Conservation (phyloP, 345 rosid species). For the Heritiera fomes region DNA sequence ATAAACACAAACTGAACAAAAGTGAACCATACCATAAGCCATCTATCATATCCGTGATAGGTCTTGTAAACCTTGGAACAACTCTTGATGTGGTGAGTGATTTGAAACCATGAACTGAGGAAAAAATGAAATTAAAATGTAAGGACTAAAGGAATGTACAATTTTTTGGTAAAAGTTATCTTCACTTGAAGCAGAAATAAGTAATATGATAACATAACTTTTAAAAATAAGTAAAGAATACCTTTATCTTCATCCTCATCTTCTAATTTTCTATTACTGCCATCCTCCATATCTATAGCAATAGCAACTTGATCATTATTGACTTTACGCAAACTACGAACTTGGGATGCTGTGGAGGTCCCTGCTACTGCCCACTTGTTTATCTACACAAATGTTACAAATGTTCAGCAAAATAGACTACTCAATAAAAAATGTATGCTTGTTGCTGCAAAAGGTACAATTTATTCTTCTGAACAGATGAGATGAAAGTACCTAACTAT, state of each 20-base stretch:
- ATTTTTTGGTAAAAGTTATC: neutral
- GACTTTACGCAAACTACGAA: conserved; percentile 80
- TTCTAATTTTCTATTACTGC: conserved; percentile 53
- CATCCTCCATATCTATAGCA: conserved; percentile 64
- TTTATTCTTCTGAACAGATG: neutral
- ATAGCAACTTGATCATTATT: conserved; percentile 90
- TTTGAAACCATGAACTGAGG: conserved; percentile 89
- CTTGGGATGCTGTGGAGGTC: conserved; percentile 66
- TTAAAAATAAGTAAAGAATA: conserved; percentile 21
- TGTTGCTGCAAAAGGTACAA: neutral
- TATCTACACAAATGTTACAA: conserved; percentile 42
- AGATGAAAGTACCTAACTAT: neutral
- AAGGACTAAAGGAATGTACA: neutral
- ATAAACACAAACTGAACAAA: conserved; percentile 2
- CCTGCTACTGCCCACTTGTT: conserved; percentile 69
- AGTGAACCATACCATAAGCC: conserved; percentile 67
- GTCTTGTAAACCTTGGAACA: conserved; percentile 80
- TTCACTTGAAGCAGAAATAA: neutral
- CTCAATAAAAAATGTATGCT: neutral
- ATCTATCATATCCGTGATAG: conserved; percentile 76
- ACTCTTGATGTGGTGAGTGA: conserved; percentile 80
- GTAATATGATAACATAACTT: neutral
- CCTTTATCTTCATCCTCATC: conserved; percentile 98
- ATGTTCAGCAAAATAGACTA: conserved; percentile 21
- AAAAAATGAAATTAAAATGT: conserved; percentile 3